These are phyloP conservation scores for Skeletonema potamos DNA, from an alignment of 108 stramenopile genomes.

Conservation along the genomic window DNA sequence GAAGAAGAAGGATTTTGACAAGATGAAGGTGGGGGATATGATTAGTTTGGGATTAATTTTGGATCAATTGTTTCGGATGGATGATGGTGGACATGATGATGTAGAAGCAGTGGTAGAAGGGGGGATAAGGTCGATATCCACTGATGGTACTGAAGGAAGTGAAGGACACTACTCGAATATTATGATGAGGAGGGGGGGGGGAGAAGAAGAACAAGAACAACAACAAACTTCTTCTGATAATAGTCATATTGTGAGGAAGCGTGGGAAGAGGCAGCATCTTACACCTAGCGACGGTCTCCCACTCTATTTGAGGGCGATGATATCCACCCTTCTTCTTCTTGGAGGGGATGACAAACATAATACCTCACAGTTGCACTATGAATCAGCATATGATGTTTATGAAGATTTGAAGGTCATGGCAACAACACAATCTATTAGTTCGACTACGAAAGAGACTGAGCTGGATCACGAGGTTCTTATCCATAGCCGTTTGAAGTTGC, in stretches of 20 bases:
- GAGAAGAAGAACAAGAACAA: too few species aligned
- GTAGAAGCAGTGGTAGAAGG: too few species aligned
- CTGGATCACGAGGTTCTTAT: neutral
- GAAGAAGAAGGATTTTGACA: neutral
- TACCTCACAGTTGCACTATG: constrained; percentile 10
- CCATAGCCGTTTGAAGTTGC: neutral
- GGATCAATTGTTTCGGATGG: constrained; percentile 12
- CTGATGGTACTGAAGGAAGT: too few species aligned
- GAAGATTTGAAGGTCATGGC: constrained; percentile 25
- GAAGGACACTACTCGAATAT: too few species aligned
- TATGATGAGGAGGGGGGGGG: neutral
- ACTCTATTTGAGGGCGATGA: constrained; percentile 20
- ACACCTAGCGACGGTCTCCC: constrained; percentile 16
- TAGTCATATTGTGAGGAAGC: neutral
- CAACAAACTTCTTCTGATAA: neutral
- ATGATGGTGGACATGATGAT: neutral
- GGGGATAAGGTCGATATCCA: too few species aligned
- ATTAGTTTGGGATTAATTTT: constrained; percentile 13
- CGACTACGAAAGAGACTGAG: constrained; percentile 6
- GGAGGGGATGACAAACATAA: neutral
- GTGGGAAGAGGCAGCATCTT: constrained; percentile 10
- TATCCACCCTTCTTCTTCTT: constrained; percentile 13
- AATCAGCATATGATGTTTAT: constrained; percentile 15
- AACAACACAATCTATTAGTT: neutral
- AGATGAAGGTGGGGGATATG: constrained; percentile 17